phyloP scores from a whole-genome alignment of 768 basidiomycete species.

The Collybia sordida region DNA sequence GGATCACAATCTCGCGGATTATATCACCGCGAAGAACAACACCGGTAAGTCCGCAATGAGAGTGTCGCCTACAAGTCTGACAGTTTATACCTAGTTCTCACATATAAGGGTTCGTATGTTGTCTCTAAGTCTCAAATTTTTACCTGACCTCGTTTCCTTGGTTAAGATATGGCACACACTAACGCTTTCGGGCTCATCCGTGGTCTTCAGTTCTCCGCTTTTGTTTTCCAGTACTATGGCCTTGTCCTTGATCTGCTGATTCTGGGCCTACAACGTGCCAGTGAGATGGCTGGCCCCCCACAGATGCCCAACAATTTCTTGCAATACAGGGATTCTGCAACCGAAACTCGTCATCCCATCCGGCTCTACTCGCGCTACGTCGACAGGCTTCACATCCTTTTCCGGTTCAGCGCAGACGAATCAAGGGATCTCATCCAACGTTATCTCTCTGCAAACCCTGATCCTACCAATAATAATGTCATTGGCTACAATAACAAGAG shows the following conservation, averaged over 20 bases:
- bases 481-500: conserved; percentile 99
- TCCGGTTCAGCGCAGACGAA: conserved; percentile 97
- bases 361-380: conserved; percentile 97
- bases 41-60: conserved; percentile 45
- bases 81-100: conserved; percentile 49
- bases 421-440: conserved; percentile 97
- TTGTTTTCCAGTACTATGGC: conserved; percentile 99
- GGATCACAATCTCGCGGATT: conserved; percentile 98
- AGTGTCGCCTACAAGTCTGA: background rate
- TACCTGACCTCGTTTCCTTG: conserved; percentile 6
- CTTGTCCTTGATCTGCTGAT: conserved; percentile 94
- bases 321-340: conserved; percentile 92
- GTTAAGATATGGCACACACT: conserved; percentile 90
- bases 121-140: background rate
- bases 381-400: conserved; percentile 91
- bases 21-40: conserved; percentile 99
- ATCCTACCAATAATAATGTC: conserved; percentile 98
- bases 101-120: conserved; percentile 66
- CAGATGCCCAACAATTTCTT: conserved; percentile 98
- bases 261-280: conserved; percentile 95
- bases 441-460: conserved; percentile 95
- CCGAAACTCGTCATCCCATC: conserved; percentile 97
- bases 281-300: conserved; percentile 98
- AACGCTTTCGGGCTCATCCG: conserved; percentile 97
- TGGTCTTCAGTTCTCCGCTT: conserved; percentile 96